Base-by-base conservation (phyloP, 1,284 basidiomycete species). In the Tetrapyrgos nigripes region DNA sequence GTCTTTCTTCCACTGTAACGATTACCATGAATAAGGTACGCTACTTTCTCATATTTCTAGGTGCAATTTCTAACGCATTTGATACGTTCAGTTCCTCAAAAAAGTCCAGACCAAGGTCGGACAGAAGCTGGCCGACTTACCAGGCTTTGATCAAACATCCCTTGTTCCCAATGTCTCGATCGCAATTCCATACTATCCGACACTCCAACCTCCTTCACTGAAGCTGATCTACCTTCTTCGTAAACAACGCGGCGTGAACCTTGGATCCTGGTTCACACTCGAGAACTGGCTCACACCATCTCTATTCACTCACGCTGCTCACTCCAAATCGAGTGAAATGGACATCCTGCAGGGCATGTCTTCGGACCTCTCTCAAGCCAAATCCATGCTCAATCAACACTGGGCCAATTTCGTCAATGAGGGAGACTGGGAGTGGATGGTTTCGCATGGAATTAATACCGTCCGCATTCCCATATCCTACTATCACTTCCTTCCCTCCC, bases 341-440 rank as follows among this genome's bases (percentile, higher is more conserved):
- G 92, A 95, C 71, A 81, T 94, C 10, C 91, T 8, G 79, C 74
- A 21, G 90, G 91, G 57, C 24, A 49, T 55, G 46, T 33, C 37
- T 17, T 40, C 37, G 51, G 4, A 33, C 31, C 11, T 27, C 1
- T 54, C 73, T 17, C 70, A 83, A 46, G 89, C 89, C 1, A 85
- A 84, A 68, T 71, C 79, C 57, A 79, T 85, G 4, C 76, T 96
- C 28, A 90, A 95, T 68, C 70, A 76, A 8, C 94, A 96, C 72
- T 96, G 93, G 92, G 90, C 93, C 70, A 83, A 76, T 1, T 94
- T 91, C 89, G 84, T 94, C 43, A 81, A 76, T 1, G 83, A 87
- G 27, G 73, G 74, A 0, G 92, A 94, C 70, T 93, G 88, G 82
- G 71, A 77, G 44, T 95, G 91, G 91, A 83, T 96, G 57, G 79